A percentile compares a stretch with the other conserved stretches of the same genome.
phyloP scores from a whole-genome alignment of 495 filamentous ascomycete species.

The Darksidea phi region DNA sequence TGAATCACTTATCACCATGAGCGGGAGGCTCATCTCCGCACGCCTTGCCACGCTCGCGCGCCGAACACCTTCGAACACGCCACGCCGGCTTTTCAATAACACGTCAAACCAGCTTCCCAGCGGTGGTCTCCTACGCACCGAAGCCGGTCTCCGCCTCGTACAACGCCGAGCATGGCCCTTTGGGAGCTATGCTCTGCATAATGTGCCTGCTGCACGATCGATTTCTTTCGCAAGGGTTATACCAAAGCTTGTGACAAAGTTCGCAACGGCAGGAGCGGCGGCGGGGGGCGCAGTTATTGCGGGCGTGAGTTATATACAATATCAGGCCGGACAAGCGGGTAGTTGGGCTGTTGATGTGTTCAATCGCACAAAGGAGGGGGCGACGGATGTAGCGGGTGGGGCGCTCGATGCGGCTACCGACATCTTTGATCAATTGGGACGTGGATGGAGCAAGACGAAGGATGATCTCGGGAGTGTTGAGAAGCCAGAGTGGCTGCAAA shows the following conservation, averaged over 20 bases:
- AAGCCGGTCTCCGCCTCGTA: conserved; percentile 58
- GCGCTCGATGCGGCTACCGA: conserved; percentile 68
- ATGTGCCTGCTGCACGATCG: conserved; percentile 78
- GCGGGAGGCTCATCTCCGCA: conserved; percentile 75
- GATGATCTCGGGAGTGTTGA: conserved; percentile 58
- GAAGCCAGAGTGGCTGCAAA: conserved; percentile 82
- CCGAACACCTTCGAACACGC: conserved; percentile 51
- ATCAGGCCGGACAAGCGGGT: conserved; percentile 90
- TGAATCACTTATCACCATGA: conserved; percentile 55
- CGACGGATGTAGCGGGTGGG: conserved; percentile 61
- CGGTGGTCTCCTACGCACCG: conserved; percentile 67
- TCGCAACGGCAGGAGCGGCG: conserved; percentile 81
- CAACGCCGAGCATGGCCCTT: conserved; percentile 70
- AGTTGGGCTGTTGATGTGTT: conserved; percentile 85
- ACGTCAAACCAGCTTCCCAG: conserved; percentile 52
- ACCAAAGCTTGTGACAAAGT: conserved; percentile 86
- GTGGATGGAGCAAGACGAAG: conserved; percentile 81
- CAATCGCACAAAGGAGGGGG: conserved; percentile 65
- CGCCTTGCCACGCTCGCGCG: conserved; percentile 66
- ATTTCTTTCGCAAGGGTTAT: conserved; percentile 83
- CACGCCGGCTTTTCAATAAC: conserved; percentile 66
- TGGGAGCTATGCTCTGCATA: conserved; percentile 74
- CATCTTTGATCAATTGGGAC: conserved; percentile 73
- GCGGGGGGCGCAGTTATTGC: conserved; percentile 86
- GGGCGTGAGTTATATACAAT: conserved; percentile 87